Evolutionary conservation across 2,329 filamentous ascomycete genomes (phyloP).

Genomic region (Colletotrichum liaoningense): DNA sequence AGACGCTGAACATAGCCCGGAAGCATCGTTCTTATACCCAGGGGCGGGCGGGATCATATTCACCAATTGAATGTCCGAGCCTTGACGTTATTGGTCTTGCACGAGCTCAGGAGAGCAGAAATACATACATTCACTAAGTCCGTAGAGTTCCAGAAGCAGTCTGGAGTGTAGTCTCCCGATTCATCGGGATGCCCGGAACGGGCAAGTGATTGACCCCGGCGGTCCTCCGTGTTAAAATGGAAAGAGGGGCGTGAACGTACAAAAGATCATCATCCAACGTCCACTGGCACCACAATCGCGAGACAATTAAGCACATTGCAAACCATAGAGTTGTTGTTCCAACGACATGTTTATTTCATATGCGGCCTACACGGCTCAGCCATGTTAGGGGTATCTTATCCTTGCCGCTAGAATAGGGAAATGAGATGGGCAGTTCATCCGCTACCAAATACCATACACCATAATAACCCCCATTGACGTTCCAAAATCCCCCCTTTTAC

Average conservation of each 20-base stretch:
- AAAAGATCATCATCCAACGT: not conserved
- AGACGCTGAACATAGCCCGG: not conserved
- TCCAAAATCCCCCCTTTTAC: not conserved
- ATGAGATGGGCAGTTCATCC: constrained; percentile 9
- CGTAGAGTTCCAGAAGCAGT: not conserved
- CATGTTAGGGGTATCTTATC: constrained; percentile 34
- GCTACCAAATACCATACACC: constrained; percentile 15
- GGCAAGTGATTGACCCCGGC: constrained; percentile 7
- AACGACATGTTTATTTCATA: constrained; percentile 21
- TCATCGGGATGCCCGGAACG: constrained; percentile 7
- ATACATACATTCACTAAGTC: not conserved
- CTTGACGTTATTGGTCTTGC: not conserved
- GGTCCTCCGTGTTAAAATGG: not conserved
- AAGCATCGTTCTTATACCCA: too few relatives aligned
- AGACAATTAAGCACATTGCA: not conserved
- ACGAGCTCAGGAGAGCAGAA: not conserved
- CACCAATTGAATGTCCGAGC: not conserved
- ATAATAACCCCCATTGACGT: not conserved
- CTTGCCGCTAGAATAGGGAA: not conserved
- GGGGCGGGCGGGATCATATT: too few relatives aligned
- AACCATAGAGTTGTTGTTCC: constrained; percentile 12
- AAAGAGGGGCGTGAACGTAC: constrained; percentile 9
- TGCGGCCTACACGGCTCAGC: constrained; percentile 30
- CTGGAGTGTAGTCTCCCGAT: not conserved
- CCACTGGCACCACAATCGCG: not conserved